Evolutionary conservation across 768 basidiomycete species (phyloP).

Genomic region (Kwoniella sp.): DNA sequence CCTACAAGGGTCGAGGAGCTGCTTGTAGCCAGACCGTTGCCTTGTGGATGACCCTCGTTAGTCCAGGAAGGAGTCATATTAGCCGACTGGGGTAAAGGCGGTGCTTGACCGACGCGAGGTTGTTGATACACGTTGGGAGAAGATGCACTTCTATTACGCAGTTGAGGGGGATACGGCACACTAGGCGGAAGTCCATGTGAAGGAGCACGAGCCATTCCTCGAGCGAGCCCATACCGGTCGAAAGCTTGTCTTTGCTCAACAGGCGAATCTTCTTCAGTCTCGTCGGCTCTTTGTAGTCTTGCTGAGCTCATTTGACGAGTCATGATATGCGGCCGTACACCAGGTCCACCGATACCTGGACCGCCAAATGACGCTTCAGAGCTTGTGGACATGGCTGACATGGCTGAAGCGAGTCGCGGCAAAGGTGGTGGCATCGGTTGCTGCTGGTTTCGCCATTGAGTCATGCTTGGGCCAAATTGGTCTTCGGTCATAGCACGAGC

Average conservation of each 20-base stretch:
- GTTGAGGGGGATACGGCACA: conserved; percentile 40
- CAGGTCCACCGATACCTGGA: background rate
- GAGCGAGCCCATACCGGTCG: conserved; percentile 27
- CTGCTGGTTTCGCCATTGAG: conserved; percentile 65
- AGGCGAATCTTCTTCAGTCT: conserved; percentile 40
- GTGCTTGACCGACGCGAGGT: conserved; percentile 25
- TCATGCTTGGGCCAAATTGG: conserved; percentile 65
- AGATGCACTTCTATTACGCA: conserved; percentile 57
- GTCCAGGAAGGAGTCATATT: background rate
- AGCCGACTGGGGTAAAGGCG: conserved; percentile 15
- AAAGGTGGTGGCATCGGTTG: conserved; percentile 56
- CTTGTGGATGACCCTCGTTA: background rate
- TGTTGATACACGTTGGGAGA: conserved; percentile 57
- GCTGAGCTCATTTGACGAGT: conserved; percentile 22
- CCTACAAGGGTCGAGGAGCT: conserved; percentile 39
- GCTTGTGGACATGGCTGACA: conserved; percentile 46
- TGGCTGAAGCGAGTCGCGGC: conserved; percentile 49
- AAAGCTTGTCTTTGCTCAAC: conserved; percentile 26
- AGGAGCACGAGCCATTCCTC: conserved; percentile 41
- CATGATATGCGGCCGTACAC: conserved; percentile 12
- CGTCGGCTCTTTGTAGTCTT: conserved; percentile 31
- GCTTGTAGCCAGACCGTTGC: conserved; percentile 14
- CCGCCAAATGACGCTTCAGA: conserved; percentile 46
- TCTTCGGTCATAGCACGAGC: conserved; percentile 73
- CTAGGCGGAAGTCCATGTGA: conserved; percentile 33